phyloP scores from a whole-genome alignment of 1,139 yeast species.

The Kodamaea anthophila region DNA sequence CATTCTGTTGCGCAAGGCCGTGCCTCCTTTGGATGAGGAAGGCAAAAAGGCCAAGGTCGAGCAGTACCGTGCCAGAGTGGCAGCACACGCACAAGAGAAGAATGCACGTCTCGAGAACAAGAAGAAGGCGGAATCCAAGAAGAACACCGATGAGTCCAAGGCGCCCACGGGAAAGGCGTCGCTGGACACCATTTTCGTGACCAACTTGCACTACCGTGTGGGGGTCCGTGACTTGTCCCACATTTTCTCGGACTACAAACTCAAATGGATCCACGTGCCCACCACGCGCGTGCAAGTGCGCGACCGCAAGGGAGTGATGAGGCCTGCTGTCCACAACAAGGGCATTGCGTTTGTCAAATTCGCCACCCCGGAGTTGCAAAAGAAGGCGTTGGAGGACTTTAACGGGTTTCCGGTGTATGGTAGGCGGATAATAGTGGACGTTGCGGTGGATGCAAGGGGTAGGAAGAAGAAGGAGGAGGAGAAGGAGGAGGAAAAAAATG shows the following conservation, averaged over 20 bases:
- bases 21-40: conserved; percentile 47
- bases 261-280: conserved; percentile 56
- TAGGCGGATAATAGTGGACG: conserved; percentile 47
- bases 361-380: conserved; percentile 40
- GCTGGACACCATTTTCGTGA: conserved; percentile 49
- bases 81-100: conserved; percentile 17
- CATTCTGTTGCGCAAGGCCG: conserved; percentile 45
- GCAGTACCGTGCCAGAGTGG: conserved; percentile 30
- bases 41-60: conserved; percentile 36
- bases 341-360: conserved; percentile 63
- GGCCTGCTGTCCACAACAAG: conserved; percentile 41
- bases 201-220: conserved; percentile 49
- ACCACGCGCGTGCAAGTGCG: conserved; percentile 38
- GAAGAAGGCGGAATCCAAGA: conserved; percentile 19
- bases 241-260: conserved; percentile 42
- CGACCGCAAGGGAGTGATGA: conserved; percentile 21
- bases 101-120: too few relatives aligned
- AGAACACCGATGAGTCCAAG: conserved; percentile 12
- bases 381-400: conserved; percentile 44
- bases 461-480: conserved; percentile 9
- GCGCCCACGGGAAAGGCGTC: conserved; percentile 47
- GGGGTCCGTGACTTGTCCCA: conserved; percentile 38
- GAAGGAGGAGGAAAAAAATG: conserved; percentile 1
- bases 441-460: conserved; percentile 47
- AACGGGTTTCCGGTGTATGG: conserved; percentile 49